Evolutionary conservation across 192 early-diverging fungal species (phyloP), one percentile per base, ranked within the genome.

Genomic region (Endogone sp.): DNA sequence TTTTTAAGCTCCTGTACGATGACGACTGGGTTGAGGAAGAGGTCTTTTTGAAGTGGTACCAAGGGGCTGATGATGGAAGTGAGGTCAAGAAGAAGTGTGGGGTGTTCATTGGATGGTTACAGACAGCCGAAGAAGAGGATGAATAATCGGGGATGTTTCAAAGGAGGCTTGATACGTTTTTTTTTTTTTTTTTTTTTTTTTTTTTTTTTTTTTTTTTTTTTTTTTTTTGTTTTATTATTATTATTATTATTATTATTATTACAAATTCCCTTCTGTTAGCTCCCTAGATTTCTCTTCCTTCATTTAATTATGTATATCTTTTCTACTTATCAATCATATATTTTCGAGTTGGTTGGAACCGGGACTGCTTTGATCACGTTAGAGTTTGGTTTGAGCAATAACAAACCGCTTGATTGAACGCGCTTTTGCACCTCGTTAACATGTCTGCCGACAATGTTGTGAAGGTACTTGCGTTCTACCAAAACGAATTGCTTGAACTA

Each of bases 121-220:
- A 80, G 29, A 91, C 91, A 58, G 92, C 91, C 2, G 93, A 94
- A 68, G 93, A 94, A 66, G 93, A 95, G 77, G 89, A 90, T 21
- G 11, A 21, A 66, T 16, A 27, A 30, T 28, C 25, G 32, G 27
- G 29, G 22, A 22, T n/a, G n/a, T n/a, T n/a, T n/a, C n/a, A n/a
- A n/a, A n/a, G n/a, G 37, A 1, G 37, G 16, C 6, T 11, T 49
- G 37, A 16, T 6, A 49, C 16, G 37, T 16, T 16, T 6, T 49
- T 49, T 49, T 49, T 16, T 49, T 11, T 49, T 1, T 6, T 11
- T 49, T 49, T 16, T 16, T 49, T 6, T 49, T 49, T 0, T 49
- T 16, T 11, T 49, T 49, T 6, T 11, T 6, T 16, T 49, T 6
- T 49, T 49, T 49, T 49, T 16, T 49, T 49, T 49, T 11, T 49